phyloP scores from a whole-genome alignment of 495 filamentous ascomycete species.

The Paragyromitra xinjiangensis region DNA sequence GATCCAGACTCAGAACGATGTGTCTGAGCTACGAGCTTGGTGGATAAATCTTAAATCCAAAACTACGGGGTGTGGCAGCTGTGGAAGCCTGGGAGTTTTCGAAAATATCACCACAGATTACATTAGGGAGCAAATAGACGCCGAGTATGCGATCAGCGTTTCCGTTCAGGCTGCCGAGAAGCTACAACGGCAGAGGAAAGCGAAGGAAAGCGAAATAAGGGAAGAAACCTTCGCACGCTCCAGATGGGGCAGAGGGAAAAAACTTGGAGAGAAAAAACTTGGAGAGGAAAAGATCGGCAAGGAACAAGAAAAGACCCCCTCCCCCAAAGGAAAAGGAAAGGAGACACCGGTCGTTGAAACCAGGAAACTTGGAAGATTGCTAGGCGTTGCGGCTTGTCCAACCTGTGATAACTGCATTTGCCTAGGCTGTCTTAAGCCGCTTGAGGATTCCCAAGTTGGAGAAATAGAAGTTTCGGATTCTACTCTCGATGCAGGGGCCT shows the following conservation, averaged over 20 bases:
- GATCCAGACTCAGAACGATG: constrained; percentile 28
- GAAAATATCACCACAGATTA: constrained; percentile 45
- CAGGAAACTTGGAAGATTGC: constrained; percentile 40
- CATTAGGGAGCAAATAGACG: constrained; percentile 37
- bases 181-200: constrained; percentile 15
- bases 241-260: constrained; percentile 38
- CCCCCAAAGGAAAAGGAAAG: constrained; percentile 37
- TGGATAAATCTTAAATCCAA: constrained; percentile 40
- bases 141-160: constrained; percentile 28
- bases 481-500: not conserved
- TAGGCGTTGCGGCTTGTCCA: constrained; percentile 36
- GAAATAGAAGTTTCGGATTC: not conserved
- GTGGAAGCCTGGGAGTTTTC: constrained; percentile 25
- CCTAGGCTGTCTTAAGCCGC: constrained; percentile 42
- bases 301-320: constrained; percentile 25
- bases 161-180: constrained; percentile 28
- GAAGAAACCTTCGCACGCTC: constrained; percentile 26
- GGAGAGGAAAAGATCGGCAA: constrained; percentile 17
- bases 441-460: constrained; percentile 24
- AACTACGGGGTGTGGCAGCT: constrained; percentile 22
- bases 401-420: constrained; percentile 34
- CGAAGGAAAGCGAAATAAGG: constrained; percentile 19
- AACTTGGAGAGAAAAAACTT: constrained; percentile 28
- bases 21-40: constrained; percentile 33
- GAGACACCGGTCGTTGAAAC: constrained; percentile 2